These are phyloP conservation scores for Tuber brumale DNA, from an alignment of 495 filamentous ascomycete genomes.

Conservation along the genomic window DNA sequence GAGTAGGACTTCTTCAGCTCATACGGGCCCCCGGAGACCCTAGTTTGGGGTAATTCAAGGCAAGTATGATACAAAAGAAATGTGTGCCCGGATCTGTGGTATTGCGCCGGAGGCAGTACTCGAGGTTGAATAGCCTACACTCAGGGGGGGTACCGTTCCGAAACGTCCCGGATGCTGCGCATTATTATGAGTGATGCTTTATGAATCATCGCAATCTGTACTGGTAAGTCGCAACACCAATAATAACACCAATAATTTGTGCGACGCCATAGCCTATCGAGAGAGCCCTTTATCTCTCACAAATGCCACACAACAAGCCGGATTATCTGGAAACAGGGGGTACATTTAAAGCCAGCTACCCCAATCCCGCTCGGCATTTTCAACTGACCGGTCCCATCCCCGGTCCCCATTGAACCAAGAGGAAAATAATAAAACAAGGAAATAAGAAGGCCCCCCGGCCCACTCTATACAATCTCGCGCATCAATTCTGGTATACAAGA, in stretches of 20 bases:
- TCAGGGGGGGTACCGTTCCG: neutral
- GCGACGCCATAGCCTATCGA: neutral
- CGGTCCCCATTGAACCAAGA: neutral
- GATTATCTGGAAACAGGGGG: neutral
- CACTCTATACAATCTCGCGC: slow-evolving; percentile 22
- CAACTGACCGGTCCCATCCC: neutral
- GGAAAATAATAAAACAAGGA: neutral
- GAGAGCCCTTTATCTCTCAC: neutral
- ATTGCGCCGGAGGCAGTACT: neutral
- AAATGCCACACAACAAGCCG: neutral
- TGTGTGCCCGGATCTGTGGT: neutral
- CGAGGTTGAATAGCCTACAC: neutral
- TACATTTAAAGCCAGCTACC: neutral
- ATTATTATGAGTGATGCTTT: neutral
- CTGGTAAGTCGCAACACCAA: neutral
- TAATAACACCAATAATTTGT: neutral
- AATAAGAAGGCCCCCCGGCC: neutral
- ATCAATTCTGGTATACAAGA: slow-evolving; percentile 32
- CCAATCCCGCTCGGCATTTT: neutral
- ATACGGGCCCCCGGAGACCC: neutral
- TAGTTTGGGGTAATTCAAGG: neutral
- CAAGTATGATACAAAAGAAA: neutral
- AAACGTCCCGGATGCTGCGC: neutral
- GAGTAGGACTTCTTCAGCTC: neutral
- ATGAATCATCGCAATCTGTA: neutral